Percentiles rank a stretch among this genome's conserved stretches.
Evolutionary conservation across 2,329 filamentous ascomycete species (phyloP).

Genomic region (Cladosporium phlei): DNA sequence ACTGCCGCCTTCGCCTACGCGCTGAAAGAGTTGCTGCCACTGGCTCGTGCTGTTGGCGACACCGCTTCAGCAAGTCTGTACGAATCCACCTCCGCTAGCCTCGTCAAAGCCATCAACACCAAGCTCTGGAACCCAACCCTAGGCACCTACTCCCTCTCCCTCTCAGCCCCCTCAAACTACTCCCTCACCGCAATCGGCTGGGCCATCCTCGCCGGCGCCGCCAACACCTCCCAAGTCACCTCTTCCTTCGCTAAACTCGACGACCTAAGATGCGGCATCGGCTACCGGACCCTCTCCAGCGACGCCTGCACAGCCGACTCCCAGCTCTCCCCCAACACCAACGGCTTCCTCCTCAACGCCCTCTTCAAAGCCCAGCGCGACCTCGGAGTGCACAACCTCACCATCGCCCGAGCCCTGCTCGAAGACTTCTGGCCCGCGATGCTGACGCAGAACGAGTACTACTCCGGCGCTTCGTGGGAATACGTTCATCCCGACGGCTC

Average conservation of each 20-base stretch:
- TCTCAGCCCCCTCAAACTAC: conserved; percentile 27
- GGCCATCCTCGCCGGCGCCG: conserved; percentile 32
- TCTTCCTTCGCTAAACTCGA: conserved; percentile 30
- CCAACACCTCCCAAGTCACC: conserved; percentile 30
- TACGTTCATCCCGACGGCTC: conserved; percentile 38
- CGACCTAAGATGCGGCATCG: conserved; percentile 30
- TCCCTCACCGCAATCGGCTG: conserved; percentile 33
- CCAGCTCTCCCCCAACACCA: conserved; percentile 42
- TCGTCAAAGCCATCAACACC: conserved; percentile 28
- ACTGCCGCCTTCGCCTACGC: conserved; percentile 27
- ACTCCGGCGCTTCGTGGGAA: conserved; percentile 43
- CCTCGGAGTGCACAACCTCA: conserved; percentile 21
- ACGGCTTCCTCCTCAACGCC: conserved; percentile 40
- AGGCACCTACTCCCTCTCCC: conserved; percentile 31
- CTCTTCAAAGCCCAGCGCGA: conserved; percentile 30
- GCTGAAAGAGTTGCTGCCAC: conserved; percentile 23
- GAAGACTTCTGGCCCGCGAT: conserved; percentile 41
- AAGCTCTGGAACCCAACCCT: conserved; percentile 32
- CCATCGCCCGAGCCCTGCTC: conserved; percentile 30
- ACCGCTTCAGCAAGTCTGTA: conserved; percentile 23
- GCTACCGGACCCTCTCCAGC: conserved; percentile 33
- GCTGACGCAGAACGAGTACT: conserved; percentile 34
- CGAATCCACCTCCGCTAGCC: conserved; percentile 17
- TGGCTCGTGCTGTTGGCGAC: conserved; percentile 33
- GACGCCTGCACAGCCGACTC: conserved; percentile 27